Evolutionary conservation across 495 filamentous ascomycete genomes (phyloP).

Genomic region (Beverwykella pulmonaria): DNA sequence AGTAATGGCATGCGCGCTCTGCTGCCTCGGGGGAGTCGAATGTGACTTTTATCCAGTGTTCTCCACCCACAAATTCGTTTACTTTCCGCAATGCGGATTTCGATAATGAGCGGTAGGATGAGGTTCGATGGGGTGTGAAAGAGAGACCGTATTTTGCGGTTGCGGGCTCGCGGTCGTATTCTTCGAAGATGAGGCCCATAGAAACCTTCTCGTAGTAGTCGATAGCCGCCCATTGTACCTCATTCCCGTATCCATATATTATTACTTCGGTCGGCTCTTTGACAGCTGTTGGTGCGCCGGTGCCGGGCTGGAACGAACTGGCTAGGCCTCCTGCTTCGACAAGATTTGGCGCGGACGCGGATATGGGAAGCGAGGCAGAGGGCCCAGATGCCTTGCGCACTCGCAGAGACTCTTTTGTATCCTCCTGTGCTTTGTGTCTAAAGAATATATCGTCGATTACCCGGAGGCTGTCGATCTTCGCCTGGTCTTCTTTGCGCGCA

Average conservation of each 20-base stretch:
- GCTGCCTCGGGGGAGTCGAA: slow-evolving; percentile 82
- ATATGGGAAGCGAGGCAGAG: slow-evolving; percentile 41
- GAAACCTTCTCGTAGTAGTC: slow-evolving; percentile 78
- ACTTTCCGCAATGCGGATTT: slow-evolving; percentile 72
- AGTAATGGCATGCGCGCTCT: slow-evolving; percentile 71
- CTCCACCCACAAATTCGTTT: slow-evolving; percentile 73
- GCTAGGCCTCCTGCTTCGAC: slow-evolving; percentile 4
- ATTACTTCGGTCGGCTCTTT: slow-evolving; percentile 79
- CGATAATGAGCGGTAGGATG: slow-evolving; percentile 62
- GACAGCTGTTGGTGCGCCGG: slow-evolving; percentile 19
- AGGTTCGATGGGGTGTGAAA: slow-evolving; percentile 38
- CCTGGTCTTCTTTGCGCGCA: slow-evolving; percentile 56
- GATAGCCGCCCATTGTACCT: slow-evolving; percentile 80
- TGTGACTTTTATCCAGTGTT: slow-evolving; percentile 91
- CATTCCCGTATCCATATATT: slow-evolving; percentile 75
- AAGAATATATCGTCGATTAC: slow-evolving; percentile 41
- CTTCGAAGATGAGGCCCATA: slow-evolving; percentile 78
- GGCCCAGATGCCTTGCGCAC: slow-evolving; percentile 26
- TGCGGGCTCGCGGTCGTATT: slow-evolving; percentile 77
- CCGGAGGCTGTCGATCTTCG: slow-evolving; percentile 50
- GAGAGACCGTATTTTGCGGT: slow-evolving; percentile 67
- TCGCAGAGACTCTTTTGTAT: slow-evolving; percentile 25
- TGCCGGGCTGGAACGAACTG: slow-evolving; percentile 42
- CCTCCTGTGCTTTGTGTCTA: slow-evolving; percentile 14
- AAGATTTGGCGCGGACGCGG: slow-evolving; percentile 30